Evolutionary conservation across 148 eudicot species (phyloP).

Genomic region (Chenopodium album): DNA sequence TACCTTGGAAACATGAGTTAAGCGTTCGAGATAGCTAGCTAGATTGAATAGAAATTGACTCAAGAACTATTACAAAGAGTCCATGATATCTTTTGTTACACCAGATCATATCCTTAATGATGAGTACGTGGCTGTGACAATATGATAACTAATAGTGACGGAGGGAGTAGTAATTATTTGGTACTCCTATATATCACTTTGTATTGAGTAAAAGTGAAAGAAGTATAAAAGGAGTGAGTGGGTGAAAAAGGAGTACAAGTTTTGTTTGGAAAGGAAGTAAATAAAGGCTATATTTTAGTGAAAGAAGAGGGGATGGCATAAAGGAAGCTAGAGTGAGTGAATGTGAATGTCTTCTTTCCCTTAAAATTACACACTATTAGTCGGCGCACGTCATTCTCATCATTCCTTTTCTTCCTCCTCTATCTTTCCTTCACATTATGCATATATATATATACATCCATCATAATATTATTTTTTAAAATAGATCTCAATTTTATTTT

Average conservation of each 20-base stretch:
- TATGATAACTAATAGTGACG: too few species aligned
- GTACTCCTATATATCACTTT: too few species aligned
- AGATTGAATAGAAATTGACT: too few species aligned
- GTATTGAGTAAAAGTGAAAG: background rate
- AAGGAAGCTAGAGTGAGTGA: constrained; percentile 4
- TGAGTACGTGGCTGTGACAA: too few species aligned
- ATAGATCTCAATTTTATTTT: too few species aligned
- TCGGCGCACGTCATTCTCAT: constrained; percentile 34
- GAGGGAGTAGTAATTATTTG: too few species aligned
- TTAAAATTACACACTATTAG: constrained; percentile 9
- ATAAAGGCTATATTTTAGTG: constrained; percentile 29
- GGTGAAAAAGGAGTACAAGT: background rate
- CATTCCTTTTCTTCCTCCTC: background rate
- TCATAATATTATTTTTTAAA: background rate
- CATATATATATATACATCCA: background rate
- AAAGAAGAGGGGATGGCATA: constrained; percentile 30
- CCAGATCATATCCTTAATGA: too few species aligned
- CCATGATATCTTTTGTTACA: too few species aligned
- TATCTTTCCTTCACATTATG: background rate
- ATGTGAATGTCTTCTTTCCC: background rate
- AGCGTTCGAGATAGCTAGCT: too few species aligned
- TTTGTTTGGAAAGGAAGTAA: constrained; percentile 2
- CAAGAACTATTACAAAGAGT: too few species aligned
- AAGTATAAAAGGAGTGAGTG: background rate
- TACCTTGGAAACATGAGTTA: too few species aligned